Base-by-base conservation (phyloP, 2,329 filamentous ascomycete species). In the Pyrenophora seminiperda region DNA sequence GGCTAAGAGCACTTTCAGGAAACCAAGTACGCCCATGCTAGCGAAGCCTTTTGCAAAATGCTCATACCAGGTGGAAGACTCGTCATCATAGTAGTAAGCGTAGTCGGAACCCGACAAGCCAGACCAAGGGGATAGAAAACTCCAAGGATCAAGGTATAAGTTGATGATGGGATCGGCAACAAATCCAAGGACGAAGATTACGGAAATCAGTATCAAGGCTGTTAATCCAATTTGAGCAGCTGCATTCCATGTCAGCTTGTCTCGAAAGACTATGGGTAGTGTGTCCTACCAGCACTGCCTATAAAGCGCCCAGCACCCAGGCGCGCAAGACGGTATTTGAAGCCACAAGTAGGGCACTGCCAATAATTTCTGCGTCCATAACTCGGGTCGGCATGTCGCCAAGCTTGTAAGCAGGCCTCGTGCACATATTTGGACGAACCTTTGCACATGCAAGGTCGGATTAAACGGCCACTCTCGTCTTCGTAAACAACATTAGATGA, bases 351-450 rank as follows among this genome's bases (percentile, higher is more conserved):
- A 15, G 89, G 89, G 67, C 93, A 97, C 65, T 89, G 83, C 84
- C 88, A 96, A 70, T 86, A 95, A 62, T 92, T 91, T 48, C 89
- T 82, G 49, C 75, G 76, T 33, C 77, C 76, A 58, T 83, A 81
- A 32, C 80, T 66, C 0, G 89, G 88, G 67, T 91, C 85, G 34
- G 89, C 82, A 56, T 87, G 81, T 61, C 94, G 84, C 91, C 92
- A 97, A 9, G 83, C 80, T 65, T 89, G 84, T 40, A 99, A 79
- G 68, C 94, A 99, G 22, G 86, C 88, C 73, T 97, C 91, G 72
- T 99, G 94, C 18, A 97, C 91, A 74, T 96, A 97, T 76, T 90
- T 90, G 62, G 93, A 90, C 31, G 89, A 90, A 43, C 94, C 94
- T 76, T 90, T 95, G 81, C 94, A 99, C 75, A 87, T 86, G 79